Evolutionary conservation across 495 filamentous ascomycete species (phyloP), one percentile per base, ranked within the genome.

Genomic region (Xeromyces bisporus): DNA sequence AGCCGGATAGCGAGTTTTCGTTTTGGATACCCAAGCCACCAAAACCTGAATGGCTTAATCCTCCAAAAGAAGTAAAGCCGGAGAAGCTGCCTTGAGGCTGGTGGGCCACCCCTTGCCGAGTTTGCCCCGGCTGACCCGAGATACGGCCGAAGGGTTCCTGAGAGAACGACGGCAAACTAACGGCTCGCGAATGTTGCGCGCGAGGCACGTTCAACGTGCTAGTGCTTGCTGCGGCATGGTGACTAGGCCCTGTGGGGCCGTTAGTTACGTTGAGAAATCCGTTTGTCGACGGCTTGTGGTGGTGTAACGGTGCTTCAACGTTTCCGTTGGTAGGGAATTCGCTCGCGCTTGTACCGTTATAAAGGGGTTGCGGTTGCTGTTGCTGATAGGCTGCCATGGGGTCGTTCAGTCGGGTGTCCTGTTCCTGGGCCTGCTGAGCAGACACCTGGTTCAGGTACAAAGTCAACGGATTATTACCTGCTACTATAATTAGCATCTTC

Each of bases 391-490:
- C 51, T 16, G 54, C 52, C 44, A 62, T 63, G 2, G 63, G 56
- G 38, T 71, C 69, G 26, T 44, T 48, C 29, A 58, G 29, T 3
- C 56, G 60, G 39, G 62, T 63, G 34, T 69, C 67, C 40, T 72
- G 67, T 34, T 75, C 71, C 30, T 70, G 70, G 23, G 76, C 69
- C 13, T 80, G 75, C 48, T 87, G 79, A 15, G 80, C 69, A 2
- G 74, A 82, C 30, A 85, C 76, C 49, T 92, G 83, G 50, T 71
- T 80, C 24, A 93, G 70, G 51, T 92, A 93, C 75, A 93, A 68
- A n/a, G 82, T 91, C 46, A 97, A 56, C 0, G 89, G 89, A 51
- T 97, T 97, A 62, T 69, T 86, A 34, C 64, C 62, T 18, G 74
- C 73, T n/a, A n/a, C n/a, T n/a, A n/a, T n/a, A n/a, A n/a, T n/a